phyloP scores from a whole-genome alignment of 2,329 filamentous ascomycete species.

The Xylariaceae sp. region DNA sequence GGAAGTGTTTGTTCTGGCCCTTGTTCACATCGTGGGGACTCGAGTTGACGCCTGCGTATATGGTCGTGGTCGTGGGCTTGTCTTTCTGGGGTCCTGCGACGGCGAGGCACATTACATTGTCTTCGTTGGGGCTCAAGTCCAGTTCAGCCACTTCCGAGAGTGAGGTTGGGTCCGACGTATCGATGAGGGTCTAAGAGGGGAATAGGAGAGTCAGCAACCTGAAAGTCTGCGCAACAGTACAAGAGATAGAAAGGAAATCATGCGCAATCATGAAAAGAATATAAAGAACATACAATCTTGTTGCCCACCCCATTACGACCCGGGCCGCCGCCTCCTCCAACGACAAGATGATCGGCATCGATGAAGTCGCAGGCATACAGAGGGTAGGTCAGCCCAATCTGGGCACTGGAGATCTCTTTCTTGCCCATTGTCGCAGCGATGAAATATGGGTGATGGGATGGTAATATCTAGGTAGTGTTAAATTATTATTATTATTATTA shows the following conservation, averaged over 20 bases:
- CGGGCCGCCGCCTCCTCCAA: conserved; percentile 84
- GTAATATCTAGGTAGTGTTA: background rate
- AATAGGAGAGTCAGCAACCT: conserved; percentile 14
- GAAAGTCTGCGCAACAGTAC: background rate
- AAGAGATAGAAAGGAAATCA: background rate
- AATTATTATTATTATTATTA: conserved; percentile 7
- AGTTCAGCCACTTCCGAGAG: conserved; percentile 66
- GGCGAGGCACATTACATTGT: conserved; percentile 81
- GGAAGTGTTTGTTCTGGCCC: conserved; percentile 80
- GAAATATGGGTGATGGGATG: too few species aligned
- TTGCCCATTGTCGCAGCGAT: too few species aligned
- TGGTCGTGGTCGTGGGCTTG: conserved; percentile 44
- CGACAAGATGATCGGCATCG: conserved; percentile 70
- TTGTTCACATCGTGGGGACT: conserved; percentile 66
- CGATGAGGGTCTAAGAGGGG: conserved; percentile 59
- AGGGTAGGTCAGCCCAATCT: conserved; percentile 72
- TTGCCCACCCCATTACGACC: conserved; percentile 79
- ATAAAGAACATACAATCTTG: conserved; percentile 70
- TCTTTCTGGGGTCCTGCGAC: conserved; percentile 60
- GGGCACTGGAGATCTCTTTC: conserved; percentile 45
- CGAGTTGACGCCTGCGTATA: conserved; percentile 82
- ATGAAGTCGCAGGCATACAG: conserved; percentile 86
- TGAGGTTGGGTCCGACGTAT: conserved; percentile 62
- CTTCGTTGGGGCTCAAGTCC: conserved; percentile 77
- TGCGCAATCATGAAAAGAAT: background rate